Percentiles rank a stretch among this genome's conserved stretches.
phyloP scores from a whole-genome alignment of 306 rosid genomes.

The Cyamopsis tetragonoloba region DNA sequence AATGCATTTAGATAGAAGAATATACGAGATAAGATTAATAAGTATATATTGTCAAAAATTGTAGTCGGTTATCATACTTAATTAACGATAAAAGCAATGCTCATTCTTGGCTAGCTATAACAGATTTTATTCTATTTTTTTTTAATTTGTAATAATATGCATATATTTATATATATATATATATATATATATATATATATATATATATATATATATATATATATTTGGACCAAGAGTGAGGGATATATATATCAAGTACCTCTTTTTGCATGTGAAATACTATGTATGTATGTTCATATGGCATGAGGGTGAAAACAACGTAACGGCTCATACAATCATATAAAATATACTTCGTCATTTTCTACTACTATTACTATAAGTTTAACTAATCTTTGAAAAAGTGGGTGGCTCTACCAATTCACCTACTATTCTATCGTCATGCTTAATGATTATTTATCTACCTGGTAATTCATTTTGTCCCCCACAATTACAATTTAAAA shows the following conservation, averaged over 20 bases:
- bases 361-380: not conserved
- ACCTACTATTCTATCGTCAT: conserved; percentile 41
- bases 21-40: conserved; percentile 16
- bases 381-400: conserved; percentile 20
- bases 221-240: too few species aligned
- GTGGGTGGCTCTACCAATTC: conserved; percentile 21
- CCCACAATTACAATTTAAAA: too few species aligned
- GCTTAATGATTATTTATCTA: conserved; percentile 52
- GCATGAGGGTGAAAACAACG: conserved; percentile 38
- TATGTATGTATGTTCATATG: too few species aligned
- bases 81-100: conserved; percentile 22
- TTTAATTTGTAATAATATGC: too few species aligned
- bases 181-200: too few species aligned
- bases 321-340: conserved; percentile 10
- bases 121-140: too few species aligned
- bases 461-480: conserved; percentile 45
- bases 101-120: conserved; percentile 16
- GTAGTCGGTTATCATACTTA: not conserved
- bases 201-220: too few species aligned
- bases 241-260: too few species aligned
- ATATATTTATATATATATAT: too few species aligned
- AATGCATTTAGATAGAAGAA: too few species aligned
- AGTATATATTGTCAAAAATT: conserved; percentile 20
- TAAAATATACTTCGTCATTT: conserved; percentile 17
- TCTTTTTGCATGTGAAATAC: conserved; percentile 25